Evolutionary conservation across 2,329 filamentous ascomycete genomes (phyloP), one percentile per base, ranked within the genome.

Genomic region (Fusarium vanettenii): DNA sequence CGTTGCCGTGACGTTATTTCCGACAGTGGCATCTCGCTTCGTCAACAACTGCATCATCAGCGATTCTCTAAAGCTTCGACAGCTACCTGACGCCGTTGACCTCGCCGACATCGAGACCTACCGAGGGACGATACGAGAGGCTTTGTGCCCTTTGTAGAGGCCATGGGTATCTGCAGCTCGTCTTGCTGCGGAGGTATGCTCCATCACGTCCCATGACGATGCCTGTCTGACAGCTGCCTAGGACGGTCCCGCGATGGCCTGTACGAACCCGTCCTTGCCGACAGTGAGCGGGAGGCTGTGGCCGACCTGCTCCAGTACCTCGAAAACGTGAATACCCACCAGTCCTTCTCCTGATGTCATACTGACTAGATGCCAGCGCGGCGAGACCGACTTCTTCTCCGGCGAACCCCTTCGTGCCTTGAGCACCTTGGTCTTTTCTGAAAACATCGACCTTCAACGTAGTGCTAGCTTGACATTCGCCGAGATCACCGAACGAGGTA

Each of bases 381-480:
- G 92, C 81, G 97, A 99, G 84, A 98, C 95, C 79, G 96, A 99
- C 84, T 99, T 99, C 90, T 99, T 99, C 86, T 93, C 94, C 41
- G 97, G 97, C 84, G 95, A 98, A 81, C 97, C 97, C 55, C 91
- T 99, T 67, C 93, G 94, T 84, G 96, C 97, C 55, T 87, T 99
- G 67, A 98, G 95, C 85, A 99, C 96, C 14, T 90, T 99, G 29
- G 97, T 99, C 67, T 99, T 98, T 84, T 99, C 97, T 67, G 95
- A 98, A 84, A 99, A 99, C 86, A 95, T 99, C 82, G 97, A 99
- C 83, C 89, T 99, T 63, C 97, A 99, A 86, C 91, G 97, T 76
- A 98, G 97, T 86, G 97, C 97, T 63, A 98, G 96, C 83, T 90
- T 99, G 84, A 99, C 97, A 3, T 99, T 99, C 88, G 97, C 97